Percentiles rank a stretch among this genome's conserved stretches.
Evolutionary conservation across 768 basidiomycete species (phyloP).

Genomic region (Pleurotus tuber-regium): DNA sequence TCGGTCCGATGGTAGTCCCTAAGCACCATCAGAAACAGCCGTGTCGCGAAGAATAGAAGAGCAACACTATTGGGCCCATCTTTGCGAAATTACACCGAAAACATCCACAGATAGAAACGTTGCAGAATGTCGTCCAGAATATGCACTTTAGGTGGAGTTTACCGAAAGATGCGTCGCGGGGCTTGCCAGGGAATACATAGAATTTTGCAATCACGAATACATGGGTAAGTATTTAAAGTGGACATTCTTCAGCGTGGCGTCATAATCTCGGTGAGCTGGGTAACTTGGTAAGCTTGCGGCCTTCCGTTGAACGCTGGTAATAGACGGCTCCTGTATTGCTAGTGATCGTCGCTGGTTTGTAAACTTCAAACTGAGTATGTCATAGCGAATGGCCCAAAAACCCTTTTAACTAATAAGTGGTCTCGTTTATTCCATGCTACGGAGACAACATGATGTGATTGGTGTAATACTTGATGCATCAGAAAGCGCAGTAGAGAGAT

Average conservation of each 20-base stretch:
- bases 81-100: slow-evolving; percentile 9
- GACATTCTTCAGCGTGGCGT: too few species aligned
- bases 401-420: background rate
- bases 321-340: background rate
- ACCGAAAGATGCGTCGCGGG: background rate
- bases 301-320: background rate
- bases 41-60: background rate
- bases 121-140: background rate
- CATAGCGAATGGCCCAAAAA: background rate
- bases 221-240: too few species aligned
- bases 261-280: too few species aligned
- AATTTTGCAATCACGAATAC: too few species aligned
- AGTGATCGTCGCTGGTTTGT: slow-evolving; percentile 5
- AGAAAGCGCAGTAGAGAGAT: too few species aligned
- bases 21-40: slow-evolving; percentile 1
- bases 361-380: background rate
- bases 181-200: background rate
- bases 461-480: too few species aligned
- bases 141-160: background rate
- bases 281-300: background rate
- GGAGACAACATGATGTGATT: too few species aligned
- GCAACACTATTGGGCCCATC: background rate
- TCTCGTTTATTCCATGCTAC: slow-evolving; percentile 3
- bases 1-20: background rate
- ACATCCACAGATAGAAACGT: background rate